Base-by-base conservation (phyloP, 257 asterid genomes). In the Salvia rosmarinus region DNA sequence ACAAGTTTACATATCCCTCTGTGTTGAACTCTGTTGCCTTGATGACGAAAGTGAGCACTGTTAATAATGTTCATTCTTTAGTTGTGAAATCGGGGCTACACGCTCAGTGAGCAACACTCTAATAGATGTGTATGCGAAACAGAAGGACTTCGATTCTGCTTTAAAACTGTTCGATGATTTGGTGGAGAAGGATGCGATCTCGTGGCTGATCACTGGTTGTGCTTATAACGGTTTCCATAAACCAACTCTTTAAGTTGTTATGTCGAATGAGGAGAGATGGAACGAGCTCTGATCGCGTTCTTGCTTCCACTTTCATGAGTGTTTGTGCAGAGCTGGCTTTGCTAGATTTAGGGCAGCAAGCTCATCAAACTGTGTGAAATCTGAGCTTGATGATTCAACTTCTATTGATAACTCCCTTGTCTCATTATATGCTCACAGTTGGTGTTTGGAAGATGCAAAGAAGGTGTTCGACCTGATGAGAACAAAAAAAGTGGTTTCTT, bases 91-190 rank as follows among this genome's bases (percentile, higher is more conserved):
- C 85, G 98, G 97, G 72, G 68, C 20, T 74, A 55, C 80, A 85
- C 51, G 10, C 86, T 86, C 7, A n/a, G 86, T 93, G 61, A 58
- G 67, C 76, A 93, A 93, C 75, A 90, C 95, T 37, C 90, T 93
- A 34, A 82, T 90, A n/a, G 94, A 93, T 72, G 90, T 89, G 98
- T 89, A 89, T 67, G 94, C 98, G 52, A 90, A 93, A 60, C 87
- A 77, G 64, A 84, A 84, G 10, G 67, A 79, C 68, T 52, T 85
- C 51, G 74, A 42, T 75, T 72, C 50, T 50, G 93, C 98, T 0
- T 54, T 64, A 52, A 73, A 32, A 74, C 63, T 82, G 71, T 87
- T 93, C 30, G 73, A 83, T 66, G 58, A 35, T n/a, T 75, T 84
- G 59, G 64, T 37, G 54, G 90, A 84, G 12, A 90, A 79, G 79